Evolutionary conservation across 768 basidiomycete species (phyloP).

Genomic region (Xerocomus brunneocitrinus): DNA sequence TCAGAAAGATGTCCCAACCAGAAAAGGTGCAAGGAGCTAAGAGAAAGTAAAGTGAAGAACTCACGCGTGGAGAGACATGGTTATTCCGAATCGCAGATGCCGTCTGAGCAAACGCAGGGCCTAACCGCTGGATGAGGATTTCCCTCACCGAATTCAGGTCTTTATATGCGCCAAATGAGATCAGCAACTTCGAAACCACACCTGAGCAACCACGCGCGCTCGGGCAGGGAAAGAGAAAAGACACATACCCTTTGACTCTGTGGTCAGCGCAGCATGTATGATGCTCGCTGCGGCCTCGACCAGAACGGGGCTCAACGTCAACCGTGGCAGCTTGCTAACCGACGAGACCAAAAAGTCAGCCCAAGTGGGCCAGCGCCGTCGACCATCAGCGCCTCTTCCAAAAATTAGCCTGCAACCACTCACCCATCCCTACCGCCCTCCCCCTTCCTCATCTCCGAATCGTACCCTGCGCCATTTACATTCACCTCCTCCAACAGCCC

Average conservation of each 20-base stretch:
- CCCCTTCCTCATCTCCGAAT: background rate
- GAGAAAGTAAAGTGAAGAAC: background rate
- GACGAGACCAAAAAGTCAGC: background rate
- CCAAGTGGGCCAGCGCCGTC: background rate
- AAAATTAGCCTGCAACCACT: background rate
- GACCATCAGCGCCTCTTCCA: conserved; percentile 1
- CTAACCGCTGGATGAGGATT: conserved; percentile 51
- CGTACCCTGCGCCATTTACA: background rate
- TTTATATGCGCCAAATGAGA: conserved; percentile 22
- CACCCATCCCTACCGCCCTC: conserved; percentile 30
- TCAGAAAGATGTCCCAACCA: background rate
- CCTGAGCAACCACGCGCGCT: background rate
- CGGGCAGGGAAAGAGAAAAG: background rate
- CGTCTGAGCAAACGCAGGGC: conserved; percentile 53
- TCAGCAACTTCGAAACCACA: background rate
- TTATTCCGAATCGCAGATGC: conserved; percentile 47
- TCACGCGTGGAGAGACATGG: conserved; percentile 51
- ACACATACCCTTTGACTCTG: conserved; percentile 53
- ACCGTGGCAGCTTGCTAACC: conserved; percentile 30
- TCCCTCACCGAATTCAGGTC: conserved; percentile 56
- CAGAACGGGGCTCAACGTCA: conserved; percentile 40
- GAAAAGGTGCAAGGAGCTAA: background rate
- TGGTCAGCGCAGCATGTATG: conserved; percentile 54
- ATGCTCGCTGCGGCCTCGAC: conserved; percentile 69
- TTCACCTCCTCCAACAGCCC: background rate